Conservation (phyloP, 2,329 filamentous ascomycete genomes). For the Aspergillus pseudoterreus region DNA sequence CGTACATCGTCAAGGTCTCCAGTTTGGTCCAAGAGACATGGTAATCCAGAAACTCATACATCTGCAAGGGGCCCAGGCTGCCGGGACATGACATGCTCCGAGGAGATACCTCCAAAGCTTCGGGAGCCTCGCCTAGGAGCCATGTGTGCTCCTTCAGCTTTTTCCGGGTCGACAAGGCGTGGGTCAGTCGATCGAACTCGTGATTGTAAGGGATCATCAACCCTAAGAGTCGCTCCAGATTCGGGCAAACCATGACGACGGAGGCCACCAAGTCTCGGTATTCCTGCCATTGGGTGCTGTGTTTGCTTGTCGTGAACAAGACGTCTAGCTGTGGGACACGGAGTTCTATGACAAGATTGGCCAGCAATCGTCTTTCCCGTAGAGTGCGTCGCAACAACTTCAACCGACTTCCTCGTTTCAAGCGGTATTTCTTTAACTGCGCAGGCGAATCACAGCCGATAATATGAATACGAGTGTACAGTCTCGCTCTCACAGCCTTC, state of each 20-base stretch:
- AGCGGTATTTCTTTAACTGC: slow-evolving; percentile 46
- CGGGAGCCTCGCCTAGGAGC: slow-evolving; percentile 49
- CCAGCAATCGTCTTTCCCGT: slow-evolving; percentile 48
- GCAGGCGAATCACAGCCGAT: slow-evolving; percentile 45
- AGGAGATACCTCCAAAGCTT: slow-evolving; percentile 36
- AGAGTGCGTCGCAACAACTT: slow-evolving; percentile 54
- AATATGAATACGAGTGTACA: slow-evolving; percentile 52
- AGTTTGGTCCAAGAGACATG: slow-evolving; percentile 51
- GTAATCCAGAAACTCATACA: slow-evolving; percentile 51
- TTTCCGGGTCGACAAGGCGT: slow-evolving; percentile 53
- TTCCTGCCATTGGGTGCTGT: slow-evolving; percentile 42
- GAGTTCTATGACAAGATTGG: slow-evolving; percentile 51
- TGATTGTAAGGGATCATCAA: slow-evolving; percentile 52
- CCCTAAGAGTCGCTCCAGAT: slow-evolving; percentile 53
- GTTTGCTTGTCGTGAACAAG: slow-evolving; percentile 36
- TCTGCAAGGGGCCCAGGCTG: slow-evolving; percentile 49
- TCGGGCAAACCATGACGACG: slow-evolving; percentile 57
- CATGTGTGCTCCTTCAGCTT: slow-evolving; percentile 55
- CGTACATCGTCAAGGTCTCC: slow-evolving; percentile 52
- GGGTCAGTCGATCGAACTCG: slow-evolving; percentile 52
- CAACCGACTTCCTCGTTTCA: slow-evolving; percentile 49
- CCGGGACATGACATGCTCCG: slow-evolving; percentile 34
- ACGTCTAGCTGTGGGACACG: slow-evolving; percentile 50
- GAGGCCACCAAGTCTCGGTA: slow-evolving; percentile 53
- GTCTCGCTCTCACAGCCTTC: slow-evolving; percentile 45